Evolutionary conservation across 179 eudicot genomes (phyloP), one percentile per base, ranked within the genome.

Genomic region (Gypsophila paniculata): DNA sequence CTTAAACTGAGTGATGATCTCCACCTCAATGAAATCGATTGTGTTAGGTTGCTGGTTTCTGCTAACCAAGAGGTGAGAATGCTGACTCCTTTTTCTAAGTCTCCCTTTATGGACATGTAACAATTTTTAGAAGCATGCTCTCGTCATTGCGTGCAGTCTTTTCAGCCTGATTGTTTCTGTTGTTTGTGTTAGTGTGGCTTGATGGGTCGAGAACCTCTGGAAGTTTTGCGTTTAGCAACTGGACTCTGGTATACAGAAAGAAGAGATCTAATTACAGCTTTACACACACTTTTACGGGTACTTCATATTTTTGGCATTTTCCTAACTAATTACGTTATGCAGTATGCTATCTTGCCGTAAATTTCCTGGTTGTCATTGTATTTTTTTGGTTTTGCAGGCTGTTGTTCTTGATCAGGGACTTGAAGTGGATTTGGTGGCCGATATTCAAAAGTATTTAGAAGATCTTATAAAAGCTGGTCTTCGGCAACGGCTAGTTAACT

Each of bases 161-260:
- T n/a, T 65, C 72, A 61, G 61, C 70, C 68, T 69, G 39, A 29
- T 25, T 77, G 54, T 23, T 21, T 53, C 42, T 58, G 9, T 68
- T 63, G 70, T 72, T 69, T 71, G 64, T 73, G 29, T 29, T 69
- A 95, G 99, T 87, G 99, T 91, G 94, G 96, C 63, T 85, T 95
- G 74, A 67, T 82, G 63, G 99, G 98, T 63, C 85, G 99, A 74
- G 96, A 89, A 70, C 91, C 93, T 21, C 73, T 83, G 69, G 99
- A 94, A 68, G 85, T 94, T 69, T 82, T 88, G 75, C 97, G 97
- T 63, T 88, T 95, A 74, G 85, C 93, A 14, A 84, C 87, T 11
- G 96, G 99, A 66, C 96, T 95, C 53, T 95, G 97, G 99, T 95
- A 95, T 80, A 87, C 97, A 14, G 96, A 89, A 82, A 88, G 96